A percentile compares a stretch with the other conserved stretches of the same genome.
phyloP scores from a whole-genome alignment of 2,329 filamentous ascomycete species.

The Penicillium rolfsii region DNA sequence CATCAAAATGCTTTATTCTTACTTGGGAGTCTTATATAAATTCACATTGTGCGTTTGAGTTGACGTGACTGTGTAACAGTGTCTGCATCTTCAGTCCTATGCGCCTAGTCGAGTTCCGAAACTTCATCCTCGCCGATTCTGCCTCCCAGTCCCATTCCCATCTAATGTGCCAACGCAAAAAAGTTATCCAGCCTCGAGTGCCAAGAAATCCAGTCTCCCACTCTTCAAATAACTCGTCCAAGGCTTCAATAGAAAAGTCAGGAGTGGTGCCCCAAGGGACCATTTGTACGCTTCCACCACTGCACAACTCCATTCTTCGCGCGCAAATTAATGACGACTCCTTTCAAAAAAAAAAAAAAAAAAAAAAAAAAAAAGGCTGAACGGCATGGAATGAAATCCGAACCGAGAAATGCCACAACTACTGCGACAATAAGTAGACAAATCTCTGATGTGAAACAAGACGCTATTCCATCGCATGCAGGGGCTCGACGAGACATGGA shows the following conservation, averaged over 20 bases:
- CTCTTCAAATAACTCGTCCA: conserved; percentile 13
- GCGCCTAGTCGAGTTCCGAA: neutral
- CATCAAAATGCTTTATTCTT: too few relatives aligned
- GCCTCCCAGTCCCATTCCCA: neutral
- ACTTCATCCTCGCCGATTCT: neutral
- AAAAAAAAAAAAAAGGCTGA: neutral
- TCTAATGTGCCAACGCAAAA: neutral
- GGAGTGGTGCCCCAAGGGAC: neutral
- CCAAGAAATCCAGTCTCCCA: conserved; percentile 21
- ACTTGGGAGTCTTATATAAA: too few relatives aligned
- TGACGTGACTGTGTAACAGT: neutral
- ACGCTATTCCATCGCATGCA: neutral
- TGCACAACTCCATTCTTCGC: neutral
- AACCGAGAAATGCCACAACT: neutral
- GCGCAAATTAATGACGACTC: neutral
- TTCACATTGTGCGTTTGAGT: too few relatives aligned
- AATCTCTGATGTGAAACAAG: neutral
- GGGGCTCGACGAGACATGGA: neutral
- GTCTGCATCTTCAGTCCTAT: conserved; percentile 27
- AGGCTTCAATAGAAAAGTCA: conserved; percentile 1
- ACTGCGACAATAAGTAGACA: neutral
- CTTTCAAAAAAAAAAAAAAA: neutral
- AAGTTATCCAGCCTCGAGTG: conserved; percentile 17
- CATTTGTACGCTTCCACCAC: neutral
- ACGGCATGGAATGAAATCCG: neutral